Evolutionary conservation across 371 early-diverging fungal genomes (phyloP).

Genomic region (Mucor saturninus): DNA sequence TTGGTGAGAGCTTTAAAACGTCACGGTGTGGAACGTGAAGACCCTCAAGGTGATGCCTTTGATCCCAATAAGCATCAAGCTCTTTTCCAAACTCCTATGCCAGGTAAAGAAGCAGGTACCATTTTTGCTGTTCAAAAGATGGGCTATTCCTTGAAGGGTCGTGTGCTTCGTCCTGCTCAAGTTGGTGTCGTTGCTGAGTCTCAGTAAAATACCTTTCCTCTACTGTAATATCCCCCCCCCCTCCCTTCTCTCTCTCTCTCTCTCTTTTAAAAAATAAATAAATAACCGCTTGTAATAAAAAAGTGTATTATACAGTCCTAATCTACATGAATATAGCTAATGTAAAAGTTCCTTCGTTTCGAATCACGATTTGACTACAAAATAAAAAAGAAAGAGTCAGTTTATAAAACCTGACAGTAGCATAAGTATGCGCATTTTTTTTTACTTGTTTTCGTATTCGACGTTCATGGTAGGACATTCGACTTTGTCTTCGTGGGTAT

Average conservation of each 20-base stretch:
- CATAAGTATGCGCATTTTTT: neutral
- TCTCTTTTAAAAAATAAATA: neutral
- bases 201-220: slow-evolving; percentile 8
- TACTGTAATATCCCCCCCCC: neutral
- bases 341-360: slow-evolving; percentile 50
- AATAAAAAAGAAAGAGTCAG: neutral
- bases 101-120: slow-evolving; percentile 87
- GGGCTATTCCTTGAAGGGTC: slow-evolving; percentile 91
- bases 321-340: slow-evolving; percentile 47
- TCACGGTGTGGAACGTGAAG: slow-evolving; percentile 86
- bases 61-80: slow-evolving; percentile 96
- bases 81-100: slow-evolving; percentile 90
- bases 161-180: slow-evolving; percentile 94
- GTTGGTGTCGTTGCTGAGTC: slow-evolving; percentile 90
- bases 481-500: slow-evolving; percentile 36
- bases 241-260: neutral
- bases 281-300: neutral
- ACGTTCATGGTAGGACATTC: slow-evolving; percentile 51
- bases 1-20: slow-evolving; percentile 87
- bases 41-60: slow-evolving; percentile 85
- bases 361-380: slow-evolving; percentile 47
- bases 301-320: slow-evolving; percentile 4
- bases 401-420: too few relatives aligned
- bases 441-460: slow-evolving; percentile 49
- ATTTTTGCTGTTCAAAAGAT: slow-evolving; percentile 89